Evolutionary conservation across 2,329 filamentous ascomycete genomes (phyloP).

Genomic region (Alternaria longipes): DNA sequence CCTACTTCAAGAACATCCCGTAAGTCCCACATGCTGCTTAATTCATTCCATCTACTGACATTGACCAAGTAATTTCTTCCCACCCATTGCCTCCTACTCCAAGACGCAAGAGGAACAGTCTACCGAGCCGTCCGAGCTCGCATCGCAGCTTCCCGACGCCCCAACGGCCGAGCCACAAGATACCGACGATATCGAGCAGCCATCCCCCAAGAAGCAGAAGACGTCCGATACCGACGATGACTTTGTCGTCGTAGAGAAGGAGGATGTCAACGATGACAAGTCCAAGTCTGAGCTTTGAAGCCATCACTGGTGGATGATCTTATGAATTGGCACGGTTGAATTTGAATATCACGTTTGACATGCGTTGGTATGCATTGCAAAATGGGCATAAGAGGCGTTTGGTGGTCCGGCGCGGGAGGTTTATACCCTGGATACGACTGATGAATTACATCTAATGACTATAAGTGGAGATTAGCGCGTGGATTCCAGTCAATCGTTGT

Average conservation of each 20-base stretch:
- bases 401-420: background rate
- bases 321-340: too few species aligned
- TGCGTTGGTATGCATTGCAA: too few species aligned
- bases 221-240: conserved; percentile 43
- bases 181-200: conserved; percentile 50
- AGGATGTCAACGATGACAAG: conserved; percentile 32
- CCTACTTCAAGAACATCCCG: conserved; percentile 78
- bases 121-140: conserved; percentile 45
- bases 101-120: conserved; percentile 34
- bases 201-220: conserved; percentile 60
- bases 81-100: conserved; percentile 30
- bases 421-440: conserved; percentile 17
- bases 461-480: background rate
- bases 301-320: background rate
- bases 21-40: conserved; percentile 56
- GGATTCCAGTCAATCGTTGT: background rate
- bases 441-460: background rate
- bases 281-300: conserved; percentile 22
- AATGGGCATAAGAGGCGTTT: background rate
- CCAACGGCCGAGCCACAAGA: conserved; percentile 58
- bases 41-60: conserved; percentile 7
- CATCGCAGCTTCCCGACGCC: conserved; percentile 58
- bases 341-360: too few species aligned
- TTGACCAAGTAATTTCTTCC: conserved; percentile 48
- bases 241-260: conserved; percentile 44